phyloP scores from a whole-genome alignment of 1,139 yeast genomes.

The Debaryomyces sp. region DNA sequence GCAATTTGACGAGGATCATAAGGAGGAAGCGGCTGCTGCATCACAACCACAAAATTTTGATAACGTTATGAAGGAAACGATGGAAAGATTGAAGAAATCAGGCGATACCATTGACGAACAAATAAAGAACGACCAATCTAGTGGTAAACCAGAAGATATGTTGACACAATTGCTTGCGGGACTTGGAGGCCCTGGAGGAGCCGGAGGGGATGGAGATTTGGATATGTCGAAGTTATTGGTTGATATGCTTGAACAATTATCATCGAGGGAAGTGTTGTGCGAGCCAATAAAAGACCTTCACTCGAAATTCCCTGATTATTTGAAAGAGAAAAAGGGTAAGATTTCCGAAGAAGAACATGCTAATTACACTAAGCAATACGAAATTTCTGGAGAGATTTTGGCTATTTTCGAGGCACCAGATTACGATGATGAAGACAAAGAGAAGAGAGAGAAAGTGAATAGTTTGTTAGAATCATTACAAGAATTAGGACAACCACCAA shows the following conservation, averaged over 20 bases:
- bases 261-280: conserved; percentile 83
- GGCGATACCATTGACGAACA: conserved; percentile 68
- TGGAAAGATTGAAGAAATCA: conserved; percentile 73
- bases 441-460: conserved; percentile 56
- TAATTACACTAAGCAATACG: conserved; percentile 58
- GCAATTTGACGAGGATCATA: conserved; percentile 43
- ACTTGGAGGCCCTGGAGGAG: conserved; percentile 43
- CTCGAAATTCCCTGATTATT: conserved; percentile 66
- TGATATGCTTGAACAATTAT: conserved; percentile 81
- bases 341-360: conserved; percentile 50
- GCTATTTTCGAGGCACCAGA: conserved; percentile 57
- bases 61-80: conserved; percentile 77
- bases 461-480: conserved; percentile 68
- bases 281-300: conserved; percentile 87
- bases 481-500: conserved; percentile 88
- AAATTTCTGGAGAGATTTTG: conserved; percentile 54
- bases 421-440: conserved; percentile 54
- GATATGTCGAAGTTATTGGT: conserved; percentile 66
- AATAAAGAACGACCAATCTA: conserved; percentile 52
- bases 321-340: conserved; percentile 49
- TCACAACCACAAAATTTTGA: conserved; percentile 56
- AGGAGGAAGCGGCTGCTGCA: conserved; percentile 38
- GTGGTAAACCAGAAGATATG: conserved; percentile 59
- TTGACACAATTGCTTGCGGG: conserved; percentile 57
- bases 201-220: conserved; percentile 50